Percentiles rank a stretch among this genome's conserved stretches.
Evolutionary conservation across 2,329 filamentous ascomycete species (phyloP).

Genomic region (Fusarium tupiense): DNA sequence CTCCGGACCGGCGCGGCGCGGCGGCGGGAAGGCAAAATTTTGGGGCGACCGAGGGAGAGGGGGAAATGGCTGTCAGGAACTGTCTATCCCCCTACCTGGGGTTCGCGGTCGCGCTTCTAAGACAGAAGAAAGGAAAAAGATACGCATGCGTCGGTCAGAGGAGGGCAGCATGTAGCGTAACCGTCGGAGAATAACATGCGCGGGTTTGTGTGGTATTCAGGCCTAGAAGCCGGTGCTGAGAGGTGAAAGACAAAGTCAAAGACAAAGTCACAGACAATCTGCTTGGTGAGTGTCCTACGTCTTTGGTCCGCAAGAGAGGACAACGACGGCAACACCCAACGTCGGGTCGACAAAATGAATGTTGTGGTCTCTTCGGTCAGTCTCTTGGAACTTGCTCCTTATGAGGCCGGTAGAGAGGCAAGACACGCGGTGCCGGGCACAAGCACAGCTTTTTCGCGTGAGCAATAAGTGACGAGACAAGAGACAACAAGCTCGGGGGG

Average conservation of each 20-base stretch:
- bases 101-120: conserved; percentile 33
- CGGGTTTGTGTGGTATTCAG: conserved; percentile 28
- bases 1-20: conserved; percentile 38
- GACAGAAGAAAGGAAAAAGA: conserved; percentile 41
- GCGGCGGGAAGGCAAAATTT: conserved; percentile 37
- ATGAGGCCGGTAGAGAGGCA: conserved; percentile 45
- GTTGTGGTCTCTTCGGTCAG: conserved; percentile 29
- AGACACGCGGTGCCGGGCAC: conserved; percentile 40
- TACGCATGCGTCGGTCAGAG: conserved; percentile 29
- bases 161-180: conserved; percentile 35
- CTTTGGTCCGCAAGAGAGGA: conserved; percentile 22
- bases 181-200: conserved; percentile 31
- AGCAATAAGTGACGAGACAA: conserved; percentile 37
- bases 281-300: conserved; percentile 33
- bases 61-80: conserved; percentile 7
- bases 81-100: conserved; percentile 18
- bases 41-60: conserved; percentile 27
- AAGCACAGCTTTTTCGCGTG: conserved; percentile 39
- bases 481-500: conserved; percentile 41
- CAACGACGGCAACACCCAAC: conserved; percentile 26
- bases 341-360: conserved; percentile 29
- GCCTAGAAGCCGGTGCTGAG: conserved; percentile 26
- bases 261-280: conserved; percentile 11
- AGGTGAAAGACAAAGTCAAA: conserved; percentile 21
- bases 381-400: conserved; percentile 42